Evolutionary conservation across 495 filamentous ascomycete genomes (phyloP).

Genomic region (Xylaria longipes): DNA sequence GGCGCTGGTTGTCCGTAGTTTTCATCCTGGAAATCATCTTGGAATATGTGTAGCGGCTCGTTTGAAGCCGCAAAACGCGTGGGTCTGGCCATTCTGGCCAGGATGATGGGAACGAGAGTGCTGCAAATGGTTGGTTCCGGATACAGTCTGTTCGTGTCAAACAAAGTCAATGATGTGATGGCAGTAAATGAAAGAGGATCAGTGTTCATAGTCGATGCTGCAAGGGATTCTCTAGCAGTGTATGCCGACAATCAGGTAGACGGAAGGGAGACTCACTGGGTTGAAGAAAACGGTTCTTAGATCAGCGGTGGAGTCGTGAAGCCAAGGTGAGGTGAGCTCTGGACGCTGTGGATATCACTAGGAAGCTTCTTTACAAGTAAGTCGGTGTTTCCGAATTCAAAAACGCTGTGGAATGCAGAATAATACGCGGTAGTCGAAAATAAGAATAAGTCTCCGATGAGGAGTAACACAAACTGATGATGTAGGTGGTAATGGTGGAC

Average conservation of each 20-base stretch:
- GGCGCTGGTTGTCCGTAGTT: constrained; percentile 50
- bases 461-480: constrained; percentile 16
- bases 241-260: constrained; percentile 30
- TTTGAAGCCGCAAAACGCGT: constrained; percentile 63
- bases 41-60: constrained; percentile 67
- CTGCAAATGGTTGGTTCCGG: constrained; percentile 26
- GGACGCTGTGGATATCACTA: constrained; percentile 39
- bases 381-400: constrained; percentile 32
- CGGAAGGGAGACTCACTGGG: constrained; percentile 36
- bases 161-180: constrained; percentile 15
- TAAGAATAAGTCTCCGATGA: not conserved
- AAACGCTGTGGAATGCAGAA: constrained; percentile 27
- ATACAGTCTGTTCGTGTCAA: constrained; percentile 18
- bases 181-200: constrained; percentile 16
- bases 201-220: not conserved
- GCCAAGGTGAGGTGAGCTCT: constrained; percentile 41
- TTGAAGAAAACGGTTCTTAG: constrained; percentile 27
- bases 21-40: constrained; percentile 57
- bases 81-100: constrained; percentile 56
- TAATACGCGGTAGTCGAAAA: constrained; percentile 10
- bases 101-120: constrained; percentile 9
- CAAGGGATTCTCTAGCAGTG: constrained; percentile 18
- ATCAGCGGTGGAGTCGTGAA: constrained; percentile 43
- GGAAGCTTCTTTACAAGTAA: constrained; percentile 35
- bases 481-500: constrained; percentile 17